Evolutionary conservation across 176 grass and related monocot species (phyloP).

Genomic region (Ensete ventricosum): DNA sequence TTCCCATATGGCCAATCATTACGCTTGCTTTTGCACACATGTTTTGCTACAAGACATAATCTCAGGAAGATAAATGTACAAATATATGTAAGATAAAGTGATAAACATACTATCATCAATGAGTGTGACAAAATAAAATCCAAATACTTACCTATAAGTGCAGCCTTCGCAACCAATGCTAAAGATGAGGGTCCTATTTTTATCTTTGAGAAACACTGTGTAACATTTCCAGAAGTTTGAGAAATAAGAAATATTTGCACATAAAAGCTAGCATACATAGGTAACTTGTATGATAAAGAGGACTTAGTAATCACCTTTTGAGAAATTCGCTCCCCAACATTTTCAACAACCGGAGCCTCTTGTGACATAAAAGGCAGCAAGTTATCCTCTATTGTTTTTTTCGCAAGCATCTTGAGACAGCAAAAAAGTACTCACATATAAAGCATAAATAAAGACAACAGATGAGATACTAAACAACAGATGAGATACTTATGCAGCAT

Average conservation of each 20-base stretch:
- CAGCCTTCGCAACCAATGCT: slow-evolving; percentile 69
- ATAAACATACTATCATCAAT: neutral
- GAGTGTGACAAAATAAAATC: neutral
- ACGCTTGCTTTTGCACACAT: slow-evolving; percentile 52
- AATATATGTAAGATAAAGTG: slow-evolving; percentile 13
- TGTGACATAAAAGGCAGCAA: slow-evolving; percentile 70
- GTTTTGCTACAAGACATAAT: slow-evolving; percentile 54
- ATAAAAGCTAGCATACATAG: neutral
- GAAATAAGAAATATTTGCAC: slow-evolving; percentile 11
- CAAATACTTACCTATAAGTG: slow-evolving; percentile 52
- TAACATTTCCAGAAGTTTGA: slow-evolving; percentile 20
- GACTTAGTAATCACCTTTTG: slow-evolving; percentile 39
- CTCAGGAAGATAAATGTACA: slow-evolving; percentile 18
- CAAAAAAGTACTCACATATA: slow-evolving; percentile 4
- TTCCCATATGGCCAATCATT: slow-evolving; percentile 55
- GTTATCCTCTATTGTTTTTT: slow-evolving; percentile 79
- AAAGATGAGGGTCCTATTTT: slow-evolving; percentile 59
- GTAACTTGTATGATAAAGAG: neutral
- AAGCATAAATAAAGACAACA: neutral
- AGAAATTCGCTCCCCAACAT: slow-evolving; percentile 41
- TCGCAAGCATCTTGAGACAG: slow-evolving; percentile 75
- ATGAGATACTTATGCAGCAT: neutral
- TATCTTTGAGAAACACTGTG: slow-evolving; percentile 75
- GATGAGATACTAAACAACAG: neutral
- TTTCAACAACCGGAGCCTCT: slow-evolving; percentile 52